A percentile compares a stretch with the other conserved stretches of the same genome.
Conservation (phyloP, 306 rosid genomes). For the Dryas octopetala region DNA sequence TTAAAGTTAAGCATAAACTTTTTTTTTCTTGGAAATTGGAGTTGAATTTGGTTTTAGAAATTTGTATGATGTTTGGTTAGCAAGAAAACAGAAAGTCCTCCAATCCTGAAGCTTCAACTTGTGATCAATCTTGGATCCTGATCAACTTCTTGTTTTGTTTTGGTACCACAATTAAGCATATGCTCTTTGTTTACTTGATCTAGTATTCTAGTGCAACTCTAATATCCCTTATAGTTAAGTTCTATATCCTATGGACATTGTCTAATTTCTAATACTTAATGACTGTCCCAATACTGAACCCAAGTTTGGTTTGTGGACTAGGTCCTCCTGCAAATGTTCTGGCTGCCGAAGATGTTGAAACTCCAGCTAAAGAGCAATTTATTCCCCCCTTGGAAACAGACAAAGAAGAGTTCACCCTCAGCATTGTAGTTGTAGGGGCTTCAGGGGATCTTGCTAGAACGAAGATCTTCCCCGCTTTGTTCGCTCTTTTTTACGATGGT, state of each 20-base stretch:
- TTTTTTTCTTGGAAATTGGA: too few relatives aligned
- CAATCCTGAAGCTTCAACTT: background rate
- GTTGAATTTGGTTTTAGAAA: too few relatives aligned
- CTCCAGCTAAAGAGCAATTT: conserved; percentile 37
- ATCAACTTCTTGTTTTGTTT: too few relatives aligned
- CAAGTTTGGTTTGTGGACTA: background rate
- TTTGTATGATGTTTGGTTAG: too few relatives aligned
- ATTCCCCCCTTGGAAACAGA: conserved; percentile 43
- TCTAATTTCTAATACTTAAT: background rate
- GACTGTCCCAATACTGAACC: background rate
- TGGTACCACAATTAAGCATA: too few relatives aligned
- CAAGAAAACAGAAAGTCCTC: too few relatives aligned
- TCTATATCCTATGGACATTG: background rate
- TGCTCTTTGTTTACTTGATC: too few relatives aligned
- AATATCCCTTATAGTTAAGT: too few relatives aligned
- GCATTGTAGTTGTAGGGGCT: conserved; percentile 91
- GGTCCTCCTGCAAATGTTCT: conserved; percentile 1
- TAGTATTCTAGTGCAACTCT: too few relatives aligned
- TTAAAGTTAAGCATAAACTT: background rate
- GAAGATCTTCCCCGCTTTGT: conserved; percentile 96
- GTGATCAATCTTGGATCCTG: background rate
- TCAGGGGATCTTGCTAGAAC: conserved; percentile 97
- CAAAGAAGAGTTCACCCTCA: conserved; percentile 53
- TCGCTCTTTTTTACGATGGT: conserved; percentile 91
- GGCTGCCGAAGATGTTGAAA: conserved; percentile 33